These are phyloP conservation scores for Cryphonectria japonica DNA, from an alignment of 2,329 filamentous ascomycete genomes.

Conservation along the genomic window DNA sequence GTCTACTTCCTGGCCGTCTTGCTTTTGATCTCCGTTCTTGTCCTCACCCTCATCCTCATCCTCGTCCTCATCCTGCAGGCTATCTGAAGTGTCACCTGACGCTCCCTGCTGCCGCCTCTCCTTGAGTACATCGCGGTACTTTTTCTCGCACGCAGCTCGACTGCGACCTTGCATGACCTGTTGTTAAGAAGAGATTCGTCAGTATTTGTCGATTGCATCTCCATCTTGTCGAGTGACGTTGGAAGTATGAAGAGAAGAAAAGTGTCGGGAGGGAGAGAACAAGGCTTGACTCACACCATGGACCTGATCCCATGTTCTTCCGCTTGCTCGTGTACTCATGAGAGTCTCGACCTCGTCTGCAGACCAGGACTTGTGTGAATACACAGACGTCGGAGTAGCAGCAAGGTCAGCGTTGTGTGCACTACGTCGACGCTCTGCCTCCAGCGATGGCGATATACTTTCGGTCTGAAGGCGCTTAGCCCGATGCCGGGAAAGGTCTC, in stretches of 20 bases:
- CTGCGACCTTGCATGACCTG: background rate
- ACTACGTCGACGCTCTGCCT: background rate
- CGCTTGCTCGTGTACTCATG: background rate
- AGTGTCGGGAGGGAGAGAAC: background rate
- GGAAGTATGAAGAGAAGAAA: too few species aligned
- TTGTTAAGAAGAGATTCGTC: background rate
- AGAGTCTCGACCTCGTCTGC: background rate
- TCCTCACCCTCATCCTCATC: too few species aligned
- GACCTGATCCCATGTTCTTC: background rate
- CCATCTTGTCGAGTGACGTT: background rate
- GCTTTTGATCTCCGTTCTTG: background rate
- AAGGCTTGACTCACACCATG: background rate
- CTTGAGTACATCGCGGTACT: slow-evolving; percentile 11
- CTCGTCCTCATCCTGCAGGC: background rate
- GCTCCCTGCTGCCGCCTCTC: background rate
- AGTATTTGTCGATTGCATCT: background rate
- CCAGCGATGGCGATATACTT: background rate
- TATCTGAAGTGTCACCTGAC: background rate
- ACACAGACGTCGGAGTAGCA: background rate
- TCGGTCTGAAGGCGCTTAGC: background rate
- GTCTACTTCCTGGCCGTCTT: background rate
- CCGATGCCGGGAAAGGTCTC: background rate
- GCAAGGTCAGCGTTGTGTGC: too few species aligned
- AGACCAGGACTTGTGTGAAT: slow-evolving; percentile 7
- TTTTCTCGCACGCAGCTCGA: slow-evolving; percentile 1